Base-by-base conservation (phyloP, 139 green algal species). In the Pseudopediastrum boryanum region DNA sequence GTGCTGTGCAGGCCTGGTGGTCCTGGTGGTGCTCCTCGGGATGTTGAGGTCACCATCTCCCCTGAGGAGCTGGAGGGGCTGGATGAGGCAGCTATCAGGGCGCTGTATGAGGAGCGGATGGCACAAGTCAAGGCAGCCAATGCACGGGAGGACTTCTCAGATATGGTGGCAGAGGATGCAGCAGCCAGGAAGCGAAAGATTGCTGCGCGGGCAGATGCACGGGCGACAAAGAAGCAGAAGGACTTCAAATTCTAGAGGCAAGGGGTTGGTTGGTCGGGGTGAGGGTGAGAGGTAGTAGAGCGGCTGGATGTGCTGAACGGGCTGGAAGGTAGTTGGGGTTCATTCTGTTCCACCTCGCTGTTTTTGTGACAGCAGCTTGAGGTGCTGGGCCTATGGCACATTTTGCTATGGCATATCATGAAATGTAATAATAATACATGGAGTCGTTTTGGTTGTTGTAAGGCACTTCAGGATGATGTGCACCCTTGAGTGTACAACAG, bases 31-130 rank as follows among this genome's bases (percentile, higher is more conserved):
- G 73, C 43, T 29, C 29, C 75, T 13, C 83, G 77, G 0, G 93
- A 97, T 64, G 86, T 98, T 46, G 95, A 98, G 65, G 87, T 99
- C 21, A 90, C 94, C 2, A 78, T 99, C 38, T 89, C 89, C 25
- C 95, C 95, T 2, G 93, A 97, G 77, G 95, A 98, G 81, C 89
- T 98, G 35, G 95, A 99, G 82, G 88, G 91, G 0, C 86, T 98
- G 58, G 92, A 97, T 77, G 92, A 97, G 41, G 89, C 74, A 0
- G 90, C 74, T 27, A 78, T 93, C 70, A 75, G 81, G 36, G 42
- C 73, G 36, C 77, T 96, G 51, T 94, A 95, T 65, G 87, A 94
- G 44, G 42, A 77, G 46, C 73, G 83, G 50, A 16, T 89, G 76
- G 85, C 86, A 59, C 82, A 86, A 31, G 73, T 66, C 5, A 76